Evolutionary conservation across 768 basidiomycete species (phyloP).

Genomic region (Suillus alpinus): DNA sequence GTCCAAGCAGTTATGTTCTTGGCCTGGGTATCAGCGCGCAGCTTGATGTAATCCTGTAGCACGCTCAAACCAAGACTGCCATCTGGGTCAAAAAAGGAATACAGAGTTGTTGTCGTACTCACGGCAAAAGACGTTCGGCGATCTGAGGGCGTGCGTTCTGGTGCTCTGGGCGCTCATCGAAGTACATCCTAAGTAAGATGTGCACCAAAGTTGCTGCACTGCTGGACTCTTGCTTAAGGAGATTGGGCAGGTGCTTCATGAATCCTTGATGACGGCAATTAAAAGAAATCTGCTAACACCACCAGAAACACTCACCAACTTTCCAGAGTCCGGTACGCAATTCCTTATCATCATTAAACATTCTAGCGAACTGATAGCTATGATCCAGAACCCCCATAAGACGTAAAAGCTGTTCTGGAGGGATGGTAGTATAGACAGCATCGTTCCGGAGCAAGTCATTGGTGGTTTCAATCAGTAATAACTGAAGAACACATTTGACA

Average conservation of each 20-base stretch:
- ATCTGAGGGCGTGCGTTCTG: conserved; percentile 82
- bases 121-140: conserved; percentile 69
- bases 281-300: background rate
- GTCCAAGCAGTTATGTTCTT: conserved; percentile 98
- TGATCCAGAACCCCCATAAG: conserved; percentile 96
- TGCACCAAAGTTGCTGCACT: conserved; percentile 94
- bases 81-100: conserved; percentile 7
- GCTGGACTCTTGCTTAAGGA: conserved; percentile 97
- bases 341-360: conserved; percentile 98
- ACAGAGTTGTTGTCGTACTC: conserved; percentile 25
- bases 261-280: conserved; percentile 58
- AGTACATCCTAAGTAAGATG: conserved; percentile 90
- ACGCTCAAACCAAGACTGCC: conserved; percentile 83
- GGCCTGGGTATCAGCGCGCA: conserved; percentile 85
- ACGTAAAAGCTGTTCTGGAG: conserved; percentile 87
- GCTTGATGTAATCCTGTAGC: conserved; percentile 84
- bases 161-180: conserved; percentile 84
- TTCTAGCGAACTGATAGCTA: conserved; percentile 94
- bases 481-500: conserved; percentile 97
- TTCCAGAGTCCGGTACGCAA: conserved; percentile 96
- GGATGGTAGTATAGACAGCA: conserved; percentile 89
- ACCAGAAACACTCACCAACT: conserved; percentile 69
- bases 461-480: conserved; percentile 95
- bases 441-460: conserved; percentile 93
- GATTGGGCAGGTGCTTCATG: conserved; percentile 98